Evolutionary conservation across 768 basidiomycete species (phyloP).

Genomic region (Pisolithus sp.): DNA sequence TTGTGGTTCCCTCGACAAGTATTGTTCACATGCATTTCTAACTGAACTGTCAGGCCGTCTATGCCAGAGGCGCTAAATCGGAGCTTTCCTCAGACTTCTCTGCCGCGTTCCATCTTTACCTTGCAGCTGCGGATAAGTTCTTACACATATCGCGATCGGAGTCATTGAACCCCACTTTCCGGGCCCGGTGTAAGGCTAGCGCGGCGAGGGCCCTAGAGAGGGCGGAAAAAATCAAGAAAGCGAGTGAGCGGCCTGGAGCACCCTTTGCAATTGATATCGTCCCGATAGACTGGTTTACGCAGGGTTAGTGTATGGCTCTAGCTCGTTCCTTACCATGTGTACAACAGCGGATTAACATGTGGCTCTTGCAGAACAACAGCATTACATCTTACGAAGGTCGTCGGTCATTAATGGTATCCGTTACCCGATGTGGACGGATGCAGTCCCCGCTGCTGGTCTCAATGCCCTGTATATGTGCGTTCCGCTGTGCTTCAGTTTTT

Average conservation of each 20-base stretch:
- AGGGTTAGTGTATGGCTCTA: slow-evolving; percentile 22
- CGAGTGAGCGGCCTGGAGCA: slow-evolving; percentile 20
- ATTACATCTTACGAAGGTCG: slow-evolving; percentile 34
- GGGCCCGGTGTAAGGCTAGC: slow-evolving; percentile 45
- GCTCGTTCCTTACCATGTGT: not conserved
- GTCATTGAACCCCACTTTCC: slow-evolving; percentile 30
- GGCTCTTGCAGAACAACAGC: slow-evolving; percentile 35
- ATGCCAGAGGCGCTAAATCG: slow-evolving; percentile 60
- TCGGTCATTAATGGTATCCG: slow-evolving; percentile 31
- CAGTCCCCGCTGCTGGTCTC: slow-evolving; percentile 3
- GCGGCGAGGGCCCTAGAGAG: slow-evolving; percentile 69
- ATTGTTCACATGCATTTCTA: slow-evolving; percentile 21
- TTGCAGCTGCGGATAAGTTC: slow-evolving; percentile 63
- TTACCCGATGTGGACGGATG: slow-evolving; percentile 33
- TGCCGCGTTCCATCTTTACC: slow-evolving; percentile 65
- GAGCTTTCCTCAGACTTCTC: slow-evolving; percentile 64
- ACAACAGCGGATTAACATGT: not conserved
- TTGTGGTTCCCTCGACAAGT: not conserved
- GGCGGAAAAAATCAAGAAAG: slow-evolving; percentile 75
- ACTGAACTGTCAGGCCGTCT: slow-evolving; percentile 20
- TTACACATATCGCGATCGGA: slow-evolving; percentile 53
- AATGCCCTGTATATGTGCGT: slow-evolving; percentile 16
- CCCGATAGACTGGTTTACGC: slow-evolving; percentile 30
- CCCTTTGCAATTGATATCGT: slow-evolving; percentile 21
- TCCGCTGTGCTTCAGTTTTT: not conserved